Evolutionary conservation across 768 basidiomycete genomes (phyloP).

Genomic region (Suillus variegatus): DNA sequence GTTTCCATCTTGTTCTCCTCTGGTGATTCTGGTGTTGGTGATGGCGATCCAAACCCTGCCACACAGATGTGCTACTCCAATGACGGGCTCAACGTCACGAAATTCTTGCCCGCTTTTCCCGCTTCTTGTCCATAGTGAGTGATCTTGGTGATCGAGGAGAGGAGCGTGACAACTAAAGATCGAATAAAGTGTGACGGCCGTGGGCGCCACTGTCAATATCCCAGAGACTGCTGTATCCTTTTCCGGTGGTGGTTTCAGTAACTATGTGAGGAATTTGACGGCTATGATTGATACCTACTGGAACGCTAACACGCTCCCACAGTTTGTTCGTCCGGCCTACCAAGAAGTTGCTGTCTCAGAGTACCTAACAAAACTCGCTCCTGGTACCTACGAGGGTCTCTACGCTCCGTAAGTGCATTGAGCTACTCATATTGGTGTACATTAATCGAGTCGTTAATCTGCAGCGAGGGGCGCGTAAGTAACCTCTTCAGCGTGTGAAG

Average conservation of each 20-base stretch:
- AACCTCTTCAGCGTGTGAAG: neutral
- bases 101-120: slow-evolving; percentile 65
- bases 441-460: slow-evolving; percentile 10
- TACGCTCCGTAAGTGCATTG: slow-evolving; percentile 54
- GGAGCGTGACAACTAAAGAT: neutral
- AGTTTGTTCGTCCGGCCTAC: slow-evolving; percentile 58
- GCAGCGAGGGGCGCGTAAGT: slow-evolving; percentile 54
- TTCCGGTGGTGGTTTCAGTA: slow-evolving; percentile 56
- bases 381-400: slow-evolving; percentile 55
- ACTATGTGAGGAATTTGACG: slow-evolving; percentile 43
- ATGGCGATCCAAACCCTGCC: slow-evolving; percentile 53
- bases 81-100: slow-evolving; percentile 52
- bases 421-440: slow-evolving; percentile 9
- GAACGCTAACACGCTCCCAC: slow-evolving; percentile 10
- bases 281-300: neutral
- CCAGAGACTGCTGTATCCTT: slow-evolving; percentile 63
- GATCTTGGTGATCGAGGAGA: neutral
- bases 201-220: slow-evolving; percentile 62
- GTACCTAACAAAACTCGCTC: slow-evolving; percentile 48
- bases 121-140: slow-evolving; percentile 58
- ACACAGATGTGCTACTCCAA: slow-evolving; percentile 61
- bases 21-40: slow-evolving; percentile 75
- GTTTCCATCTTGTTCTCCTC: slow-evolving; percentile 65
- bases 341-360: slow-evolving; percentile 46
- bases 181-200: slow-evolving; percentile 59